These are phyloP conservation scores for Chlorella vulgaris DNA, from an alignment of 139 green algal genomes.

Conservation along the genomic window DNA sequence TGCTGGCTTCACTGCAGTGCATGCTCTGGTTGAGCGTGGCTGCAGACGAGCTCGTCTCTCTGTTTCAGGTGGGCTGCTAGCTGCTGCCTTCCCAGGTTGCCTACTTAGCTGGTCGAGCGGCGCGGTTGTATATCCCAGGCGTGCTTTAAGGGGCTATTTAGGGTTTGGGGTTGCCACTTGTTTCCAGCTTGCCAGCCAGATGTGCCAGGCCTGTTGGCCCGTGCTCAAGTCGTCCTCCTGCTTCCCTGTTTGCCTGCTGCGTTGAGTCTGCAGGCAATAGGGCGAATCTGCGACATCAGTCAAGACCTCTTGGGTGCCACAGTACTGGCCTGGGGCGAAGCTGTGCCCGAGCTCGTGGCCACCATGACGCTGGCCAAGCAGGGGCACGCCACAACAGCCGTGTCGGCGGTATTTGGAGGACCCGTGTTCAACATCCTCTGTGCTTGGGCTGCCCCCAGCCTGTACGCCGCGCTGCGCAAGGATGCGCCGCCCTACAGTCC, in stretches of 20 bases:
- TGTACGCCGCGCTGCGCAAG: constrained; percentile 21
- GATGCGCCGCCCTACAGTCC: constrained; percentile 24
- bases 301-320: constrained; percentile 56
- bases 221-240: neutral
- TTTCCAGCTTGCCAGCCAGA: too few species aligned
- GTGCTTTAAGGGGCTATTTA: too few species aligned
- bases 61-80: constrained; percentile 37
- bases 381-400: constrained; percentile 50
- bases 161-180: too few species aligned
- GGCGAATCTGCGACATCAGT: constrained; percentile 39
- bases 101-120: too few species aligned
- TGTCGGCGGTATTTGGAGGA: constrained; percentile 55
- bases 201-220: too few species aligned
- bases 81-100: neutral
- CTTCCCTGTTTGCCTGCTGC: neutral
- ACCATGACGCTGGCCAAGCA: constrained; percentile 33
- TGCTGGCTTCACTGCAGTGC: constrained; percentile 27
- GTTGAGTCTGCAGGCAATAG: constrained; percentile 25
- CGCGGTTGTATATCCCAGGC: too few species aligned
- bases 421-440: constrained; percentile 60
- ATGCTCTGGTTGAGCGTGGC: constrained; percentile 50
- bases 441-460: constrained; percentile 36
- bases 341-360: constrained; percentile 55
- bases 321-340: constrained; percentile 60
- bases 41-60: constrained; percentile 49